Evolutionary conservation across 768 basidiomycete genomes (phyloP), one percentile per base, ranked within the genome.

Genomic region (Podaxis pistillaris): DNA sequence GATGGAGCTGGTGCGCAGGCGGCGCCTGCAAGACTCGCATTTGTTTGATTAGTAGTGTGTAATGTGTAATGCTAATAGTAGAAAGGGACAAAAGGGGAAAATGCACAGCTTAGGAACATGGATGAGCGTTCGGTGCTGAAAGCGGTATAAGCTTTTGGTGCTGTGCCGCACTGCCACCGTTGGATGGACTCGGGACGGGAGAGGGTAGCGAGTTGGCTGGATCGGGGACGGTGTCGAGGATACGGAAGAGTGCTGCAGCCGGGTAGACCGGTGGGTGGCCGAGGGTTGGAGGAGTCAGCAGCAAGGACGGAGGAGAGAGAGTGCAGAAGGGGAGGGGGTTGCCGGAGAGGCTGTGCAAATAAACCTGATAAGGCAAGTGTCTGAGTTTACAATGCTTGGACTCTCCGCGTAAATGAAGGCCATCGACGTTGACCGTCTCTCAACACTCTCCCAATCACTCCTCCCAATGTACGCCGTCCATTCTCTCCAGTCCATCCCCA

Each of bases 21-120:
- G 90, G 57, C 83, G 93, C 68, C 71, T 95, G 71, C 77, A 95
- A 58, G 89, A 91, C 66, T 81, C 87, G 56, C 88, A 90, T 70
- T 86, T 89, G 55, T 87, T 81, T 69, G 79, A 80, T 64, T 76
- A 75, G 33, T 33, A 33, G 70, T 68, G 66, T 65, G 30, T 41
- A 46, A 53, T 63, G 62, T 49, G 58, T 63, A 65, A 66, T 19
- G 4, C 56, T 65, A 66, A 65, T 60, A 56, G 57, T 63, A 55
- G 46, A 49, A 52, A 63, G 46, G 30, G 17, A 50, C 55, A 58
- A 9, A 64, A 64, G 60, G 56, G 60, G 64, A 63, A 57, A 51
- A 58, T 64, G 75, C 75, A 75, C 74, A 75, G 74, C 74, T 69
- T 75, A 70, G 57, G 64, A 56, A 66, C 65, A 60, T 65, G 62